A percentile compares a stretch with the other conserved stretches of the same genome.
phyloP scores from a whole-genome alignment of 2,329 filamentous ascomycete genomes.

The Venturia nashicola region DNA sequence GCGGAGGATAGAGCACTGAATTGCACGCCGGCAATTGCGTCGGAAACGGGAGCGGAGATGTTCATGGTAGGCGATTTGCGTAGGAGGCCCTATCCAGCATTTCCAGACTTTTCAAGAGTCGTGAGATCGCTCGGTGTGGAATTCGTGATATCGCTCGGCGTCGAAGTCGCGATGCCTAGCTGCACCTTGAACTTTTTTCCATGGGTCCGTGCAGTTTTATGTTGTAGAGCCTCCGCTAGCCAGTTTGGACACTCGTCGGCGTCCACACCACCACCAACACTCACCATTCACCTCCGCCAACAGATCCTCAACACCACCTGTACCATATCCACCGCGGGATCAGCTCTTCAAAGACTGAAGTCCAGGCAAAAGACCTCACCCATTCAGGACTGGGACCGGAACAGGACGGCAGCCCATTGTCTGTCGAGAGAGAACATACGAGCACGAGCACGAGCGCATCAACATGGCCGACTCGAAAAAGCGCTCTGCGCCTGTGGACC shows the following conservation, averaged over 20 bases:
- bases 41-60: slow-evolving; percentile 7
- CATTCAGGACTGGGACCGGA: background rate
- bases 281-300: background rate
- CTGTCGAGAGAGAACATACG: background rate
- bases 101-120: background rate
- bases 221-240: background rate
- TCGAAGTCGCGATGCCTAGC: background rate
- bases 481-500: slow-evolving; percentile 5
- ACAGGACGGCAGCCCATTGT: background rate
- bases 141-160: background rate
- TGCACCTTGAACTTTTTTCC: background rate
- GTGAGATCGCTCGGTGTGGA: background rate
- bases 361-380: background rate
- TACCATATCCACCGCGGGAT: background rate
- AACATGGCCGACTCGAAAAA: slow-evolving; percentile 6
- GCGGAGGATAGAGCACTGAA: slow-evolving; percentile 73
- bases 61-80: background rate
- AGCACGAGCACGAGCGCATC: background rate
- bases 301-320: background rate
- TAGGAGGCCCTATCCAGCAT: background rate
- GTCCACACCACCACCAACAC: background rate
- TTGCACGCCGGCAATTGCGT: slow-evolving; percentile 63
- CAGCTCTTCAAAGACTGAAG: background rate
- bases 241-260: background rate
- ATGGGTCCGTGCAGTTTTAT: background rate